Percentiles rank a stretch among this genome's conserved stretches.
phyloP scores from a whole-genome alignment of 208 protist species.

The Leishmania tarentolae region DNA sequence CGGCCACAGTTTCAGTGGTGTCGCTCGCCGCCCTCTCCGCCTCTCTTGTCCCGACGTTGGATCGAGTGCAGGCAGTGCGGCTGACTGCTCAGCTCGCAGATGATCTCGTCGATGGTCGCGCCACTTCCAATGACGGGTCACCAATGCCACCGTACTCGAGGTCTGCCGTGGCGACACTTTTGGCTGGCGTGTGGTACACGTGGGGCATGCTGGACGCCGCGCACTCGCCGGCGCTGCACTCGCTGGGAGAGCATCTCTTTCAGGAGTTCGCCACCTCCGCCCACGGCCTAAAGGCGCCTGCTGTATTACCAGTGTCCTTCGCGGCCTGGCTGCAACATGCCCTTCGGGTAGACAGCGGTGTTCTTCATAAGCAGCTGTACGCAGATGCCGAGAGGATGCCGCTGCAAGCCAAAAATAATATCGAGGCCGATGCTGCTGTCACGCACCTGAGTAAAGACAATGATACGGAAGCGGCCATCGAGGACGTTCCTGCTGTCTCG shows the following conservation, averaged over 20 bases:
- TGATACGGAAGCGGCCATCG: neutral
- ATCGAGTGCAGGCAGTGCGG: slow-evolving; percentile 36
- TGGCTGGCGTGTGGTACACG: slow-evolving; percentile 32
- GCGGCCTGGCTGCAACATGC: slow-evolving; percentile 18
- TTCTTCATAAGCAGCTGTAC: slow-evolving; percentile 20
- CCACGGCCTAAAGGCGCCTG: too few species aligned
- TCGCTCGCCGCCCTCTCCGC: slow-evolving; percentile 46
- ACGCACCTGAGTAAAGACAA: neutral
- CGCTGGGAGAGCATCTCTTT: slow-evolving; percentile 12
- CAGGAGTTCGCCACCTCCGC: neutral
- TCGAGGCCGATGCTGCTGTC: neutral
- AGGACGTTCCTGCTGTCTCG: neutral
- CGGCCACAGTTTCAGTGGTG: slow-evolving; percentile 39
- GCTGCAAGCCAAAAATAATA: too few species aligned
- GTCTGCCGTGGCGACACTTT: slow-evolving; percentile 4
- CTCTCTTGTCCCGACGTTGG: slow-evolving; percentile 39
- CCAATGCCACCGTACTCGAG: neutral
- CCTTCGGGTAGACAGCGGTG: slow-evolving; percentile 1
- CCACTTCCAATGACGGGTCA: neutral
- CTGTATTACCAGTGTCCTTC: neutral
- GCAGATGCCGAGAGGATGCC: neutral
- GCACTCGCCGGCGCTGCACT: slow-evolving; percentile 8
- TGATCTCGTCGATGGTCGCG: neutral
- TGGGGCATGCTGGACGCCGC: slow-evolving; percentile 35
- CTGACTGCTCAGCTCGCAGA: slow-evolving; percentile 25